These are phyloP conservation scores for Ustilago hordei DNA, from an alignment of 1,284 basidiomycete genomes.

Conservation along the genomic window DNA sequence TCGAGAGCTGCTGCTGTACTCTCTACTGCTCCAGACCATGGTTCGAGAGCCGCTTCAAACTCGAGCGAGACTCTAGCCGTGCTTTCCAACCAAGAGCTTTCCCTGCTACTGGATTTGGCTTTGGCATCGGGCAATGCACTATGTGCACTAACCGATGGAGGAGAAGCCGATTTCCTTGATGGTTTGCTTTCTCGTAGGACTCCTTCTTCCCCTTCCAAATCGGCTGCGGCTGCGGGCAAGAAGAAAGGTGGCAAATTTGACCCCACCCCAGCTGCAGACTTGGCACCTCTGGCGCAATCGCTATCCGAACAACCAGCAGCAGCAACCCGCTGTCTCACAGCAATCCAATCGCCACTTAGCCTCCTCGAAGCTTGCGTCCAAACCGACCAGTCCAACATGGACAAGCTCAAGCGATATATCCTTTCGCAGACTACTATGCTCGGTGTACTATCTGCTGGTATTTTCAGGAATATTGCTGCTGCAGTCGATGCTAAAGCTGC, in stretches of 20 bases:
- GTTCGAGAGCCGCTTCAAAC: conserved; percentile 23
- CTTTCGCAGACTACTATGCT: conserved; percentile 52
- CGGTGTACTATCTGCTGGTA: conserved; percentile 43
- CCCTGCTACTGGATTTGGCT: conserved; percentile 42
- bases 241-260: conserved; percentile 30
- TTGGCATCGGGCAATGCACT: conserved; percentile 54
- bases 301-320: conserved; percentile 34
- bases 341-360: conserved; percentile 34
- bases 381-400: conserved; percentile 27
- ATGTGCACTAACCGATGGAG: conserved; percentile 54
- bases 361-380: conserved; percentile 48
- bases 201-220: conserved; percentile 12
- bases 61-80: conserved; percentile 21
- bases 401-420: conserved; percentile 50
- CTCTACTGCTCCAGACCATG: conserved; percentile 26
- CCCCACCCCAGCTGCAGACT: background rate
- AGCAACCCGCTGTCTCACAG: conserved; percentile 33
- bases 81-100: conserved; percentile 48
- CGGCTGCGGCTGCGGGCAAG: conserved; percentile 13
- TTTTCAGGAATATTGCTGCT: conserved; percentile 47
- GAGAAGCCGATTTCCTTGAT: conserved; percentile 45
- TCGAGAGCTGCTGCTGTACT: conserved; percentile 38
- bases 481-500: conserved; percentile 30
- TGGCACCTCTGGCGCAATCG: conserved; percentile 23
- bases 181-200: conserved; percentile 37